These are phyloP conservation scores for Chlorella sp. DNA, from an alignment of 139 green algal species.

Conservation along the genomic window DNA sequence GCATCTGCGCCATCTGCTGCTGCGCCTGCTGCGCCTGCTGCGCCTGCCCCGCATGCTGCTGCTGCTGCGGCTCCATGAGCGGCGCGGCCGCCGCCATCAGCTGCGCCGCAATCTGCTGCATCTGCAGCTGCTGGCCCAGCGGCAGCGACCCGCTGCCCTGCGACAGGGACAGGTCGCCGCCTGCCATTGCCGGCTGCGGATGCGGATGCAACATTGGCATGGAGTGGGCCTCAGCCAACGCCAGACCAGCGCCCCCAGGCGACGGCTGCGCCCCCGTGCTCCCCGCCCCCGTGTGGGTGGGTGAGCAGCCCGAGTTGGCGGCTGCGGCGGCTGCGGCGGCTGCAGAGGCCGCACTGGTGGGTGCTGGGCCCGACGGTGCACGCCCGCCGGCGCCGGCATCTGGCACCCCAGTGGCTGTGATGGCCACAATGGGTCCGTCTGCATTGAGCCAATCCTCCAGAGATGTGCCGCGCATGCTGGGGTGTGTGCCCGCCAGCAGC, in stretches of 20 bases:
- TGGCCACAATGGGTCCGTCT: neutral
- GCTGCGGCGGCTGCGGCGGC: neutral
- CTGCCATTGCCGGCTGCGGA: neutral
- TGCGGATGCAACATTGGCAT: no score
- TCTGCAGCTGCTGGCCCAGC: neutral
- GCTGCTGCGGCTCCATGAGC: neutral
- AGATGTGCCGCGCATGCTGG: conserved; percentile 5
- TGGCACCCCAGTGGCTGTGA: conserved; percentile 1
- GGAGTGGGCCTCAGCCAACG: neutral
- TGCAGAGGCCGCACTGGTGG: neutral
- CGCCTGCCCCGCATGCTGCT: neutral
- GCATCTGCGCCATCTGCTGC: neutral
- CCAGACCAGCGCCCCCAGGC: neutral
- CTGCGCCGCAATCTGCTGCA: neutral
- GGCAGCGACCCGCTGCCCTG: neutral
- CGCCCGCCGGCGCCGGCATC: neutral
- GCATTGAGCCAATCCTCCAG: conserved; percentile 17
- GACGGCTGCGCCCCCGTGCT: neutral
- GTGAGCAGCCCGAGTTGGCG: neutral
- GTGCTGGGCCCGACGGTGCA: neutral
- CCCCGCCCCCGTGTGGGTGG: neutral
- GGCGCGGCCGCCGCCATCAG: neutral
- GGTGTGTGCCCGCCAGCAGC: conserved; percentile 27
- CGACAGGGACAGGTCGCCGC: neutral
- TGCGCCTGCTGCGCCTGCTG: conserved; percentile 15